Base-by-base conservation (phyloP, 768 basidiomycete species). In the Lentinula boryana region DNA sequence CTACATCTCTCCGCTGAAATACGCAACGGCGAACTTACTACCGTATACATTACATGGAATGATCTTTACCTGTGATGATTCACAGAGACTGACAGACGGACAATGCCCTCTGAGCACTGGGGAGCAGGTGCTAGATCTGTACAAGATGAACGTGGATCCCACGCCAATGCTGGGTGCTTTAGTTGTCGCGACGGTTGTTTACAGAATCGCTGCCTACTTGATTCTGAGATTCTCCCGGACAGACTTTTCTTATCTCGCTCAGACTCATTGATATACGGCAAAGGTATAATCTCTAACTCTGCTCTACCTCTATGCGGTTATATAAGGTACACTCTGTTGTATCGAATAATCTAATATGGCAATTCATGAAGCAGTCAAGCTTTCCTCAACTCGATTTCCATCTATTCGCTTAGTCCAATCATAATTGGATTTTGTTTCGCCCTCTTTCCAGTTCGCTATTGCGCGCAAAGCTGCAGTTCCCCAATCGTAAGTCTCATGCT, bases 401-500 rank as follows among this genome's bases (percentile, higher is more conserved):
- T 78, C 77, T 4, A 74, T 75, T 59, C 73, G 74, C 60, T 69
- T 74, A 15, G 74, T 76, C 86, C 86, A 87, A 61, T 80, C 69
- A 64, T 80, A 87, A 31, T 81, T 68, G 1, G 72, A 67, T 21
- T 65, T 56, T 6, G 60, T 64, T 1, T 63, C 40, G 15, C 71
- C 68, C 5, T 69, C 71, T 27, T 76, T 64, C 91, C 91, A 94
- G 7, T 68, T 67, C 8, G 86, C 81, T 32, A 95, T 67, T 1
- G 88, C 87, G 1, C 79, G 72, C 1, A 95, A 60, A 0, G 86
- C 82, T 1, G 87, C 90, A 21, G 68, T 71, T 3, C 93, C 93
- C 93, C 93, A 95, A 66, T 95, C 85, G 70, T 82, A 93, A 3
- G 65, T 67, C 40, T 79, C 80, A 63, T 90, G 89, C 7, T 80